Percentiles rank a stretch among this genome's conserved stretches.
These are phyloP conservation scores for Dionaea muscipula DNA, from an alignment of 179 eudicot genomes.

Conservation along the genomic window DNA sequence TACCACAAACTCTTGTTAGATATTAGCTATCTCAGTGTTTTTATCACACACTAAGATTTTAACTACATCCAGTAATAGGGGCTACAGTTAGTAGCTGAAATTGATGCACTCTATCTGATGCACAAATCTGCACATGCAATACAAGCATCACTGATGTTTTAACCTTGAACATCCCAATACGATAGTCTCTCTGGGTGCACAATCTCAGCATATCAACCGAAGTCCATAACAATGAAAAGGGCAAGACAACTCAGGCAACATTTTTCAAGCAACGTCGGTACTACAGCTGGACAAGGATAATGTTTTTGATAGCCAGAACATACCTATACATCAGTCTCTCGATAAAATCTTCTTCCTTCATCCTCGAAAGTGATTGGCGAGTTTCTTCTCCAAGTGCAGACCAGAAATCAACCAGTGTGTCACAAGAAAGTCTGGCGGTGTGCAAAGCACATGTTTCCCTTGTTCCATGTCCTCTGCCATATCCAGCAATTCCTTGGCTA, in stretches of 20 bases:
- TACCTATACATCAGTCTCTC: constrained; percentile 93
- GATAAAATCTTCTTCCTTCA: constrained; percentile 97
- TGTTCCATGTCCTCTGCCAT: constrained; percentile 90
- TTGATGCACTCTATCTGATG: no score
- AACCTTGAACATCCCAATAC: no score
- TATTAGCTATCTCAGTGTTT: no score
- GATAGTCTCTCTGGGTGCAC: no score
- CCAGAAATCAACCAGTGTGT: constrained; percentile 96
- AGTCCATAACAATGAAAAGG: not conserved
- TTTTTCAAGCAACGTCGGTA: not conserved
- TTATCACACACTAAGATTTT: no score
- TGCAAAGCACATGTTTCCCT: constrained; percentile 98
- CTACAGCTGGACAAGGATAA: not conserved
- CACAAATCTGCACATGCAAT: no score
- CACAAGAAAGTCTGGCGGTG: constrained; percentile 92
- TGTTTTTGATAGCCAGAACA: constrained; percentile 7
- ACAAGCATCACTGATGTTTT: no score
- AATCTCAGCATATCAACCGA: no score
- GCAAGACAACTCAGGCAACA: not conserved
- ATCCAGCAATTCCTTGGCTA: constrained; percentile 80
- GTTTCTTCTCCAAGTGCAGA: constrained; percentile 97
- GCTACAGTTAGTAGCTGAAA: no score
- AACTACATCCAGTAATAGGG: no score
- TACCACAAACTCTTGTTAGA: no score
- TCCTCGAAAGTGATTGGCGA: constrained; percentile 67